Percentiles rank a stretch among this genome's conserved stretches.
Evolutionary conservation across 495 filamentous ascomycete species (phyloP).

Genomic region (Evernia prunastri): DNA sequence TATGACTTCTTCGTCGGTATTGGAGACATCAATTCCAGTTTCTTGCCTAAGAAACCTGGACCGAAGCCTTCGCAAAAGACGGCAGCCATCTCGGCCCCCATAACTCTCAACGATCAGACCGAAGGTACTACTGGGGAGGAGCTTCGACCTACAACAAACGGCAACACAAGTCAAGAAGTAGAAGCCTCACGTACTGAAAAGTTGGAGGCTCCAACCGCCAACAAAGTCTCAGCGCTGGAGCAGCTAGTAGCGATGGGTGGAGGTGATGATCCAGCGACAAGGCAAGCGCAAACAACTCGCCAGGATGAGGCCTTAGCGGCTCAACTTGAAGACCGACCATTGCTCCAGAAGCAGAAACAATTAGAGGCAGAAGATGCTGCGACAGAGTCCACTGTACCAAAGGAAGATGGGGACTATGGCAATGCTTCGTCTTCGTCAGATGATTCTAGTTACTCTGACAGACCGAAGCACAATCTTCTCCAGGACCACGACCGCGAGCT

Average conservation of each 20-base stretch:
- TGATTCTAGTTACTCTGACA: conserved; percentile 38
- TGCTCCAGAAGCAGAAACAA: conserved; percentile 81
- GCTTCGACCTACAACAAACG: conserved; percentile 14
- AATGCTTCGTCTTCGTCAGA: conserved; percentile 35
- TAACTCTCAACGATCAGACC: conserved; percentile 23
- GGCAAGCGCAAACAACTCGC: conserved; percentile 69
- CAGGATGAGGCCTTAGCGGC: conserved; percentile 81
- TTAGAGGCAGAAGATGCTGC: conserved; percentile 70
- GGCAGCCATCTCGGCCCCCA: conserved; percentile 21
- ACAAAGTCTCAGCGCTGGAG: conserved; percentile 54
- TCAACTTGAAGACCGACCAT: conserved; percentile 79
- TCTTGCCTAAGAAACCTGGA: conserved; percentile 83
- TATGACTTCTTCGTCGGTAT: conserved; percentile 98
- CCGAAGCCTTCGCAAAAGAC: conserved; percentile 40
- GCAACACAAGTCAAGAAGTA: conserved; percentile 10
- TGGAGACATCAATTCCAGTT: conserved; percentile 98
- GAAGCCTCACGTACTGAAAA: conserved; percentile 8
- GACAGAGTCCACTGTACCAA: conserved; percentile 37
- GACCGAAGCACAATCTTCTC: conserved; percentile 68
- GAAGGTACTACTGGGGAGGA: conserved; percentile 27
- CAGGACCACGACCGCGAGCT: conserved; percentile 82
- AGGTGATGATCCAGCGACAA: conserved; percentile 60
- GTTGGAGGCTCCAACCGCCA: conserved; percentile 13
- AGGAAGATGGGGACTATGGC: conserved; percentile 23
- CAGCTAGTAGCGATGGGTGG: conserved; percentile 72